Evolutionary conservation across 2,329 filamentous ascomycete genomes (phyloP).

Genomic region (Diaporthe velutina): DNA sequence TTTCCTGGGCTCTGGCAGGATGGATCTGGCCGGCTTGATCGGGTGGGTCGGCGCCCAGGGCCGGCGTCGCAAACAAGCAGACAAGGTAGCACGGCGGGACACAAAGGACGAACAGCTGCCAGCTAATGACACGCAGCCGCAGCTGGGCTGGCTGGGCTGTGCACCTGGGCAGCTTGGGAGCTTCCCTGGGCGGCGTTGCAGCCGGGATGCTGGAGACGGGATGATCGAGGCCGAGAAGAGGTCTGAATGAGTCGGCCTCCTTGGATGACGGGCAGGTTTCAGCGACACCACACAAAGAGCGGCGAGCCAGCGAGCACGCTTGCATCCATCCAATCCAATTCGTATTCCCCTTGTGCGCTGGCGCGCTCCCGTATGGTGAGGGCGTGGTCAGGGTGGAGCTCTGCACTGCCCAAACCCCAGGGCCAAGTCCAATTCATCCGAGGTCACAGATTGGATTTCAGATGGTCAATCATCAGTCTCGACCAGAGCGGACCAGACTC

Average conservation of each 20-base stretch:
- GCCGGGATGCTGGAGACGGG: conserved; percentile 23
- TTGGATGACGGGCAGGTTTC: neutral
- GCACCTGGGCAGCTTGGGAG: conserved; percentile 16
- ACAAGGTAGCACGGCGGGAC: neutral
- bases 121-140: neutral
- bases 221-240: conserved; percentile 25
- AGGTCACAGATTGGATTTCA: conserved; percentile 29
- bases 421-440: conserved; percentile 21
- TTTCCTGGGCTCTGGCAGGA: neutral
- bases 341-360: neutral
- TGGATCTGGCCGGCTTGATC: neutral
- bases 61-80: neutral
- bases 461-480: conserved; percentile 25
- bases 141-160: conserved; percentile 28
- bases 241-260: conserved; percentile 16
- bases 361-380: neutral
- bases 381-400: neutral
- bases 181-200: conserved; percentile 21
- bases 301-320: neutral
- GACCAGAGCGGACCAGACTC: neutral
- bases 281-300: conserved; percentile 19
- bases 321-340: neutral
- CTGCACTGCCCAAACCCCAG: conserved; percentile 3
- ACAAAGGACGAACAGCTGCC: neutral
- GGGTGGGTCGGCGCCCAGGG: neutral